Evolutionary conservation across 176 grass and related monocot genomes (phyloP), one percentile per base, ranked within the genome.

Genomic region (Carex scoparia): DNA sequence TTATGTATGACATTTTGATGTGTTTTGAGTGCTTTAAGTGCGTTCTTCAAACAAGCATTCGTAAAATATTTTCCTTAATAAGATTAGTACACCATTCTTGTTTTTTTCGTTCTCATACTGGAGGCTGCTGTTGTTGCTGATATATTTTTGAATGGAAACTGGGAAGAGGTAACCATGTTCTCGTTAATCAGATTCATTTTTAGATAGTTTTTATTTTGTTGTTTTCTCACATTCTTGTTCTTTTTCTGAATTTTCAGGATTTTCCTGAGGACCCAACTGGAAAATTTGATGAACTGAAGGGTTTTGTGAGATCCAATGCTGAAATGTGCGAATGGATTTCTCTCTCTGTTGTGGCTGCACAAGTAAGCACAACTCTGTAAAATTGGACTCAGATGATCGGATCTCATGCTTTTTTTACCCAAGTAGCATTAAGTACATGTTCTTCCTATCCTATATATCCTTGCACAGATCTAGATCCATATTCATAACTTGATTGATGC

Each of bases 251-350:
- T 87, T 40, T 85, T 76, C 67, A 99, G 97, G 97, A 96, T 90
- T 95, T 99, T 40, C 96, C 97, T 5, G 38, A 86, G 81, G 97
- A 96, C 27, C 88, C 91, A 86, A 88, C 91, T 11, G 87, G 97
- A 77, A 96, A 94, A 79, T 99, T 99, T 84, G 82, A 89, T 44
- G 93, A 95, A 71, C 89, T 99, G 74, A 94, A 92, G 70, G 16
- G 81, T 38, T 99, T 99, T 30, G 61, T 99, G 7, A 88, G 48
- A 84, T 89, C 90, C 61, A 99, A 99, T 88, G 88, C 85, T 81
- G 88, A 94, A 35, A 92, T 94, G 61, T 99, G 97, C 59, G 88
- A 96, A 95, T 99, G 97, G 97, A 80, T 96, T 81, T 94, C 90
- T n/a, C 72, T 94, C 27, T 89, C 86, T 3, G 84, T 99, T 74